Base-by-base conservation (phyloP, 2,329 filamentous ascomycete genomes). In the Daldinia eschscholtzii region DNA sequence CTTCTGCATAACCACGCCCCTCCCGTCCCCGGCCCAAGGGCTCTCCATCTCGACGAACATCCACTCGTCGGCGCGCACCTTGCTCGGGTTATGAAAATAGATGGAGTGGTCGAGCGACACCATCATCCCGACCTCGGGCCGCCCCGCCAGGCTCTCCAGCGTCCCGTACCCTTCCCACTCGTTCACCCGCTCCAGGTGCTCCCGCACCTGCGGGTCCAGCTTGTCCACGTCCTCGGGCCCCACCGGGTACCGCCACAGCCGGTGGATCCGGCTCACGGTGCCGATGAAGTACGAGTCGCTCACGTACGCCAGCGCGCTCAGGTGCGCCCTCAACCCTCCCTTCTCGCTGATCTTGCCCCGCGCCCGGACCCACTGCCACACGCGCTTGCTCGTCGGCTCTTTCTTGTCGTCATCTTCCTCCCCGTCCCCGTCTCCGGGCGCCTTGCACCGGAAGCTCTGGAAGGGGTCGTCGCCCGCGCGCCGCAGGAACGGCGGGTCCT, bases 211-310 rank as follows among this genome's bases (percentile, higher is more conserved):
- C 55, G 80, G 79, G 13, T 86, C 78, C 66, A 87, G 79, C 13
- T 80, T 77, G n/a, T 86, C 83, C n/a, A 89, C 83, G 39, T 87
- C 84, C 61, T 85, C 81, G 1, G 85, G 84, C 12, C 83, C 68
- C 56, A 84, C 86, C 0, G 87, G 88, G 78, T 92, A 93, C 13
- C 92, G 86, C 87, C 92, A 94, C 39, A 98, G 85, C 64, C 89
- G 87, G 80, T 98, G 94, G 61, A 94, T 90, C 20, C 93, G 89
- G 30, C 91, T 85, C 6, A 98, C 89, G 1, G 94, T 98, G 42
- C 93, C 94, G 79, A 98, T 94, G 81, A 99, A 98, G 82, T 93
- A 96, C 77, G 88, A 92, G 81, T 98, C 95, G 28, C 91, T 93
- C 83, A 98, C 92, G 83, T 98, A 99, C 26, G 95, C 95, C 69